phyloP scores from a whole-genome alignment of 23 red algal genomes.

The Agarophyton chilense region DNA sequence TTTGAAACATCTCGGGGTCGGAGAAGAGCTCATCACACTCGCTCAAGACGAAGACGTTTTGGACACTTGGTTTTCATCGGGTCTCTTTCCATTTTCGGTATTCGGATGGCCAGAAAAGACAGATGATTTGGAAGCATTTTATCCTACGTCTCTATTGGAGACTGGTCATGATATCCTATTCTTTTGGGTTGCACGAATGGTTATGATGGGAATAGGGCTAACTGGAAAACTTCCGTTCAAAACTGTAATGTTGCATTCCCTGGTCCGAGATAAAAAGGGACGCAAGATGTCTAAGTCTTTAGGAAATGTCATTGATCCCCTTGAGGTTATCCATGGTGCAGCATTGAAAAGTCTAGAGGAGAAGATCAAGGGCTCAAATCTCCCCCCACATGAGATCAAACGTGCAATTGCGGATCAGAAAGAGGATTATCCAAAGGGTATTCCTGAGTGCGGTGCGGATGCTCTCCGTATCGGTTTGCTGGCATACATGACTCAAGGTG shows the following conservation, averaged over 20 bases:
- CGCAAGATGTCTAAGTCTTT: slow-evolving; percentile 99
- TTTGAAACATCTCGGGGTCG: slow-evolving; percentile 26
- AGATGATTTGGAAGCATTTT: slow-evolving; percentile 82
- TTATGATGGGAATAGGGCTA: slow-evolving; percentile 94
- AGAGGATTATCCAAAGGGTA: slow-evolving; percentile 84
- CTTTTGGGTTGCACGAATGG: slow-evolving; percentile 99
- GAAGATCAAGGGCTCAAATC: slow-evolving; percentile 80
- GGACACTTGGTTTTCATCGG: slow-evolving; percentile 99
- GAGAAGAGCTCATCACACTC: slow-evolving; percentile 37
- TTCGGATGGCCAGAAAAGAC: slow-evolving; percentile 95
- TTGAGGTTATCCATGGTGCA: slow-evolving; percentile 91
- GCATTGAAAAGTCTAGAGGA: slow-evolving; percentile 62
- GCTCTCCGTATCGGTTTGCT: slow-evolving; percentile 94
- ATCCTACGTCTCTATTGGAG: slow-evolving; percentile 93
- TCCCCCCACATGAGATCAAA: slow-evolving; percentile 79
- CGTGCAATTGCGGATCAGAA: slow-evolving; percentile 72
- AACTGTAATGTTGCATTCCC: slow-evolving; percentile 92
- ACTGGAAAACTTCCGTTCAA: slow-evolving; percentile 91
- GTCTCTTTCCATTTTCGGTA: slow-evolving; percentile 98
- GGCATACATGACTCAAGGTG: slow-evolving; percentile 89
- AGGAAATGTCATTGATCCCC: slow-evolving; percentile 98
- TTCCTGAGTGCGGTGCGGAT: slow-evolving; percentile 98
- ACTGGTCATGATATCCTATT: slow-evolving; percentile 99
- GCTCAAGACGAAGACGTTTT: slow-evolving; percentile 98
- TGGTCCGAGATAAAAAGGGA: slow-evolving; percentile 96